These are phyloP conservation scores for Fusarium sp. DNA, from an alignment of 2,329 filamentous ascomycete genomes.

Conservation along the genomic window DNA sequence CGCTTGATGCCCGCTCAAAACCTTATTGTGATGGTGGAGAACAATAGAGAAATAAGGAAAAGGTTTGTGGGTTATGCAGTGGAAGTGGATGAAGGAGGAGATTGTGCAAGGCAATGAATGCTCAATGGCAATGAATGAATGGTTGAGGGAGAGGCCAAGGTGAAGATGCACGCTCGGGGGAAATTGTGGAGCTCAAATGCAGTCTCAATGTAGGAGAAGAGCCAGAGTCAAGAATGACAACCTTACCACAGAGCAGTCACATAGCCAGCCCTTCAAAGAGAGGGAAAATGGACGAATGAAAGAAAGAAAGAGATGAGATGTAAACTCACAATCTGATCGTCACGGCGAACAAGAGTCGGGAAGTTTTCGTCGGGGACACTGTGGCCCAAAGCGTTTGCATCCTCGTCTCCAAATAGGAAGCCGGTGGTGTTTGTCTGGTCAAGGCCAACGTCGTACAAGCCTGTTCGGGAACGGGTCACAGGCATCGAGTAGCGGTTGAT, in stretches of 20 bases:
- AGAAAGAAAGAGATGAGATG: conserved; percentile 11
- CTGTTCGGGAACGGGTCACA: conserved; percentile 74
- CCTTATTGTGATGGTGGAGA: conserved; percentile 1
- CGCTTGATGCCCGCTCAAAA: conserved; percentile 11
- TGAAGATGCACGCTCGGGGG: conserved; percentile 26
- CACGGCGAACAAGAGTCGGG: conserved; percentile 79
- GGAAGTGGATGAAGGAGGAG: conserved; percentile 1
- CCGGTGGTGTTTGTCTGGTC: conserved; percentile 86
- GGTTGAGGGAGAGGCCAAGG: conserved; percentile 20
- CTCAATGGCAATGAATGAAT: conserved; percentile 12
- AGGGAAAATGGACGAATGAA: background rate
- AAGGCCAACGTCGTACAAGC: conserved; percentile 73
- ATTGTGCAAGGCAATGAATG: conserved; percentile 21
- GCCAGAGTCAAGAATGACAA: conserved; percentile 18
- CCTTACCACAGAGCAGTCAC: conserved; percentile 2
- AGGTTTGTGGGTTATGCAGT: conserved; percentile 2
- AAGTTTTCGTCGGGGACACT: conserved; percentile 82
- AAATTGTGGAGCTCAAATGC: conserved; percentile 37
- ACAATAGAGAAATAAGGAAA: conserved; percentile 1
- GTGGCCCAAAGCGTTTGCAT: conserved; percentile 58
- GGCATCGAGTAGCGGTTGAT: conserved; percentile 95
- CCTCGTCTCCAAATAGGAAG: conserved; percentile 86
- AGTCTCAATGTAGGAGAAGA: conserved; percentile 15
- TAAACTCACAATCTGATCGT: conserved; percentile 63
- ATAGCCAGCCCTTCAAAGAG: background rate